Base-by-base conservation (phyloP, 202 grass and related monocot species). In the Dendrocalamus latiflorus region DNA sequence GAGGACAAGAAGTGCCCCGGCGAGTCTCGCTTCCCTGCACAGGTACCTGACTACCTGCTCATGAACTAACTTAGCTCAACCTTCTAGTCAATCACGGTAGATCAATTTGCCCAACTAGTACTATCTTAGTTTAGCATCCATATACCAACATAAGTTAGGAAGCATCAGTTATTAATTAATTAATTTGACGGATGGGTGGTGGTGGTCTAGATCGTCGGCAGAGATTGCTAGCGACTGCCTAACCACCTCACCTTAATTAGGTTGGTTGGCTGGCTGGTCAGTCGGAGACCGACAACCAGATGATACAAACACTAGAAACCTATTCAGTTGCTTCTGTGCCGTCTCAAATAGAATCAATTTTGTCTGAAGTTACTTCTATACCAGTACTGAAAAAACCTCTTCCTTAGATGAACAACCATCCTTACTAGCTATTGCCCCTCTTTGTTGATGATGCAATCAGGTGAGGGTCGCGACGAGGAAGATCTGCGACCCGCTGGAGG, bases 1-100 rank as follows among this genome's bases (percentile, higher is more conserved):
- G 96, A 95, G 85, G 93, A 98, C 90, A 98, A 98, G 87, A 98
- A 98, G 72, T 99, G 93, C 81, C 78, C 88, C 67, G 89, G 93
- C 50, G 96, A 99, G 83, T 99, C 96, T 24, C 93, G 96, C 43
- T 99, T 99, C 86, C 96, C 96, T 34, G 89, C 96, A 9, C 96
- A 99, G 91, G 96, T 98, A 42, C 74, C 41, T 36, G 25, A 33
- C 24, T 28, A 26, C 57, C 24, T 28, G 24, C 24, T 28, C 22
- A 25, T 25, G 55, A 58, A 13, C 55, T 24, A 58, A 44, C 50
- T n/a, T 53, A 53, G 50, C 55, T 58, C 13, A 6, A 60, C 22
- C 26, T 28, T 28, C 12, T 28, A 60, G 59, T 3, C 59, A 33
- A 33, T 33, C 17, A 65, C 9, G 62, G 33, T 20, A 38, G 17